Evolutionary conservation across 192 early-diverging fungal genomes (phyloP).

Genomic region (Rhizoclosmatium globosum): DNA sequence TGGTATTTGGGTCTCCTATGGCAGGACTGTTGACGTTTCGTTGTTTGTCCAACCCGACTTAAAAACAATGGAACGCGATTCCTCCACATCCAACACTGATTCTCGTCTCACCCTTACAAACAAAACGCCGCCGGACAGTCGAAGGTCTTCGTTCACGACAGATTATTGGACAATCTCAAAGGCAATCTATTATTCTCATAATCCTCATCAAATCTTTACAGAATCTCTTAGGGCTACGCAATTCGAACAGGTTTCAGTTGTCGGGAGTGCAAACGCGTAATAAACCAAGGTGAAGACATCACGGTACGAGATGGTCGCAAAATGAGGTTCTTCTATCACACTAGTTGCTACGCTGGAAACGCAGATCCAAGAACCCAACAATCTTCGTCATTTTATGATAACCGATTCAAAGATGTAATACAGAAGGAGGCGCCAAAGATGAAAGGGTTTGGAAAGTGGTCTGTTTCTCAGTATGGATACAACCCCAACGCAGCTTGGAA

Average conservation of each 20-base stretch:
- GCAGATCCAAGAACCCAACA: slow-evolving; percentile 52
- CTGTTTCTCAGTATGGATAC: slow-evolving; percentile 51
- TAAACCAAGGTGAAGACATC: slow-evolving; percentile 34
- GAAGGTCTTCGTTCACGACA: neutral
- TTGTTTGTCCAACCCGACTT: no score
- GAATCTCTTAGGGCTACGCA: slow-evolving; percentile 1
- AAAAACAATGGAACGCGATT: no score
- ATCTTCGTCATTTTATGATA: slow-evolving; percentile 33
- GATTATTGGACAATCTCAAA: slow-evolving; percentile 20
- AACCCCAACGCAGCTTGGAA: slow-evolving; percentile 20
- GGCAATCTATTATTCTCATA: neutral
- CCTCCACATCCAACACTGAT: no score
- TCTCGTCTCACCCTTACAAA: no score
- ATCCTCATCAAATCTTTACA: neutral
- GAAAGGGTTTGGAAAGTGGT: slow-evolving; percentile 60
- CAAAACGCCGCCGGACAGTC: neutral
- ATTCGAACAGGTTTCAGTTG: slow-evolving; percentile 46
- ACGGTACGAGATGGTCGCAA: slow-evolving; percentile 56
- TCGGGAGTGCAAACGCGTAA: slow-evolving; percentile 49
- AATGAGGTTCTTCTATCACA: slow-evolving; percentile 59
- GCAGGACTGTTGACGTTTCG: no score
- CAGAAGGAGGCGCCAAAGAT: slow-evolving; percentile 37
- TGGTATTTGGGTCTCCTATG: no score
- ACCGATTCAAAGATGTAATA: slow-evolving; percentile 32
- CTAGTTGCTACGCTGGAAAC: slow-evolving; percentile 45